Evolutionary conservation across 2,329 filamentous ascomycete species (phyloP), one percentile per base, ranked within the genome.

Genomic region (Fusarium sp.): DNA sequence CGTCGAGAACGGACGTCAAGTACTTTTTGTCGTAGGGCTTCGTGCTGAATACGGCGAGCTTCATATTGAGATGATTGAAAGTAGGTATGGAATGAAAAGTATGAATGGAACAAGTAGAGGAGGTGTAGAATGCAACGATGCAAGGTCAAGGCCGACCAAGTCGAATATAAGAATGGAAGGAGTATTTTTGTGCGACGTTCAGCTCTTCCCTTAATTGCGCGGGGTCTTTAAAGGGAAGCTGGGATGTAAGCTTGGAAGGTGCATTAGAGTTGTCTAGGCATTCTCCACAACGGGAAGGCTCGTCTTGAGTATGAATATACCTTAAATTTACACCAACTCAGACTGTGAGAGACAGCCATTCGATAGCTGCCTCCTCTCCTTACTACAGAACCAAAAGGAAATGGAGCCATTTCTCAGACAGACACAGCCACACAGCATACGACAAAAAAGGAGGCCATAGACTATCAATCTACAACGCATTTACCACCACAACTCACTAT

Each of bases 21-120:
- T 84, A 89, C 63, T 81, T 80, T 70, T 84, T 85, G 81, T 91
- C 89, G 79, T 90, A 90, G 51, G 87, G 82, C 78, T 91, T 90
- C 58, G 88, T 81, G 80, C 87, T 90, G 80, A 91, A 92, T 65
- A 91, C 83, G 69, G 87, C 85, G 75, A 91, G 81, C 77, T 87
- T 87, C 85, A 88, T 87, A 56, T 27, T 75, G 57, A 29, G 32
- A 47, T 47, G 24, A n/a, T 13, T 15, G 7, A 41, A 6, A 29
- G n/a, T 22, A 20, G 32, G 27, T 27, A n/a, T 8, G 47, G 12
- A 52, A 9, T 22, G 25, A 40, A 16, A 3, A 15, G 6, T 27
- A 18, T 16, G 40, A 18, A 16, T 20, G 27, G 22, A 55, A 12
- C n/a, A 6, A 44, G 27, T 5, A n/a, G 9, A 32, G 29, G 40